Evolutionary conservation across 1,139 yeast species (phyloP), one percentile per base, ranked within the genome.

Genomic region (Pneumocystis wakefieldiae): DNA sequence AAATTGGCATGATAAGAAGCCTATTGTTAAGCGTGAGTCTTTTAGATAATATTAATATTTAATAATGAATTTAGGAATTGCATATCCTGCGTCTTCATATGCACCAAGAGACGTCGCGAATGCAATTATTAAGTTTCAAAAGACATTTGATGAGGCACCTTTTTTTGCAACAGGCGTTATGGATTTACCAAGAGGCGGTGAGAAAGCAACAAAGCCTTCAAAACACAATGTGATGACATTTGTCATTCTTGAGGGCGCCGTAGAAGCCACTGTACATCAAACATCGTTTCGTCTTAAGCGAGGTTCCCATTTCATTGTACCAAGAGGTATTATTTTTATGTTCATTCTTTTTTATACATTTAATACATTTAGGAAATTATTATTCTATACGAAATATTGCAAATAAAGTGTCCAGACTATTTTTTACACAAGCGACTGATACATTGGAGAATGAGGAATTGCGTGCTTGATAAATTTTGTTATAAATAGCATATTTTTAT

Each of bases 241-340:
- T 71, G 86, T 83, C 71, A 89, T 90, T 42, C 79, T 86, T 12
- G 76, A 78, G 58, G 97, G 97, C 0, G 71, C 80, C 1, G 73
- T 88, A 15, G 88, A 87, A 70, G 91, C 87, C 2, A 80, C 82
- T 1, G 69, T 91, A 8, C 81, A 83, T 59, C 82, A 81, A 8
- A 78, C 78, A 36, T 78, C 76, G 29, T 87, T 91, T 70, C 76
- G 83, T 6, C 86, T 85, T 8, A 79, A 82, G 0, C 76, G 80
- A 66, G 96, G 96, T 0, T 87, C 95, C 64, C 81, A 92, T 1
- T 85, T 90, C 70, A 87, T 86, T 68, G 80, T 90, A 2, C 97
- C 97, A 0, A 80, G 86, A 74, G 86, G 55, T 3, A 88, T 38
- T 35, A 57, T n/a, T 62, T 42, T 24, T 42, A 36, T 39, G 86